Evolutionary conservation across 2,329 filamentous ascomycete species (phyloP).

Genomic region (Dactylellina cionopaga): DNA sequence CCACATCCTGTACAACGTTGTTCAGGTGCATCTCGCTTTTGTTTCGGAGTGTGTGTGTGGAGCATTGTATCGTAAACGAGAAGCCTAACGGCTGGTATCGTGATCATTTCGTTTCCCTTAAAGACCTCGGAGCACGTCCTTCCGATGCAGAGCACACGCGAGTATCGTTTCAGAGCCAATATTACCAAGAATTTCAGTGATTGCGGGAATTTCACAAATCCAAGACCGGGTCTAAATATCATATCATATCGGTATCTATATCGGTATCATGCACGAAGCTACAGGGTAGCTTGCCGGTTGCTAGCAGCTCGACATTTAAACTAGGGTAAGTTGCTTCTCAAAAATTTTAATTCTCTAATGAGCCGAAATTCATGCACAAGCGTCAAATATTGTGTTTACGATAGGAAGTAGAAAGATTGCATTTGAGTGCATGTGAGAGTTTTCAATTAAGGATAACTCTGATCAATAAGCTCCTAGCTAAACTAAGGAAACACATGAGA

Average conservation of each 20-base stretch:
- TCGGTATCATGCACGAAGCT: constrained; percentile 1
- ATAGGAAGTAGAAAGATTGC: too few species aligned
- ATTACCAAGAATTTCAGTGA: background rate
- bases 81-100: background rate
- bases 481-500: constrained; percentile 25
- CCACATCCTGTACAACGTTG: constrained; percentile 23
- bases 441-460: constrained; percentile 4
- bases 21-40: constrained; percentile 30
- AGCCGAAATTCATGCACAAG: background rate
- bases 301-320: background rate
- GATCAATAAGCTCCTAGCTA: constrained; percentile 34
- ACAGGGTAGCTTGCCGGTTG: constrained; percentile 11
- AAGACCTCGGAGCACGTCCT: constrained; percentile 27
- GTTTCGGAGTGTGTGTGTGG: constrained; percentile 2
- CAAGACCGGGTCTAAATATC: constrained; percentile 3
- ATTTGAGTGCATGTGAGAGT: too few species aligned
- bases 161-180: background rate
- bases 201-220: constrained; percentile 32
- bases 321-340: background rate
- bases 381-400: background rate
- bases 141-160: constrained; percentile 14
- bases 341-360: background rate
- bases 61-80: background rate
- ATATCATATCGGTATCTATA: constrained; percentile 17
- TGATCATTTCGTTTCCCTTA: background rate